Conservation (phyloP, 331 rosid genomes). For the Malus hybrid region DNA sequence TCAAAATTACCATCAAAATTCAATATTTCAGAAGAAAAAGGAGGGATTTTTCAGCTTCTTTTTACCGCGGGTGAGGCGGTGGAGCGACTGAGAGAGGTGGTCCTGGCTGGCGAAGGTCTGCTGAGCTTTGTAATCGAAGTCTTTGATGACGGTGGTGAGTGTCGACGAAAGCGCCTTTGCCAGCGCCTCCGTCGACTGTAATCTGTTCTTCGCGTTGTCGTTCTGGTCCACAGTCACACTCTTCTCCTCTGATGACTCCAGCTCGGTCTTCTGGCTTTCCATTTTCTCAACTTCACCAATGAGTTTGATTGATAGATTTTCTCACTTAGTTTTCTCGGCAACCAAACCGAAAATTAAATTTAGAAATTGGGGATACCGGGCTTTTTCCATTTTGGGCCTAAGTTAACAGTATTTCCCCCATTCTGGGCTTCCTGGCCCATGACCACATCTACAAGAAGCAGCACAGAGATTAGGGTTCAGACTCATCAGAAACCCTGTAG, state of each 20-base stretch:
- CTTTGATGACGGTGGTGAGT: conserved; percentile 42
- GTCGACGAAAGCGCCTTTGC: conserved; percentile 53
- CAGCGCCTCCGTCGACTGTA: conserved; percentile 29
- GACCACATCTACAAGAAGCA: no score
- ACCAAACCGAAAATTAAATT: not conserved
- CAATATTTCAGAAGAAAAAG: not conserved
- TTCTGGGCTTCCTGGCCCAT: no score
- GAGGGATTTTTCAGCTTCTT: not conserved
- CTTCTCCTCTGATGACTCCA: not conserved
- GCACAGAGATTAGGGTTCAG: no score
- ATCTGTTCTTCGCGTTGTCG: not conserved
- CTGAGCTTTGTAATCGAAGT: conserved; percentile 55
- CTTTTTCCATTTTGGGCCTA: not conserved
- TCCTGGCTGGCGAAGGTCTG: conserved; percentile 51
- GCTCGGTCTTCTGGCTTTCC: not conserved
- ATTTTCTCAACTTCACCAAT: not conserved
- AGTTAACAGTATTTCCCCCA: not conserved
- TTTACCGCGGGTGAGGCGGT: conserved; percentile 63
- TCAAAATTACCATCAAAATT: not conserved
- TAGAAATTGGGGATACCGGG: not conserved
- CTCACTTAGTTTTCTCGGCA: not conserved
- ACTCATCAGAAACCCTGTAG: no score
- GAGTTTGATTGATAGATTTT: not conserved
- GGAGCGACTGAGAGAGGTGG: conserved; percentile 44
- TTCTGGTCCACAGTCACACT: not conserved